Evolutionary conservation across 192 early-diverging fungal genomes (phyloP).

Genomic region (Gaertneriomyces semiglobifer): DNA sequence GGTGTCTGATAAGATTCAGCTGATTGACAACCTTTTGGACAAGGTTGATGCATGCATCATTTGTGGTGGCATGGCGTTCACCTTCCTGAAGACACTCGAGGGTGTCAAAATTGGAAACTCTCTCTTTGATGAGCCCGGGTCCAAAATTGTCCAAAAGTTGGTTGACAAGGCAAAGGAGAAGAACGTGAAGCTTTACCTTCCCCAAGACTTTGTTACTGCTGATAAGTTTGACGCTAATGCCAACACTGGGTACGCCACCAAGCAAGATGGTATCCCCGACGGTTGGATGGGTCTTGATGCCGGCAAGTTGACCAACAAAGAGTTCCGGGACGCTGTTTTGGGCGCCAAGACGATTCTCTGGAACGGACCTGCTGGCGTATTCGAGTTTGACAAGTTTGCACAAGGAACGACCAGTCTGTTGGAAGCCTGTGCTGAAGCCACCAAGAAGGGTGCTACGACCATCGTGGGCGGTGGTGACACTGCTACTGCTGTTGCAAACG

Average conservation of each 20-base stretch:
- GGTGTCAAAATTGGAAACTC: slow-evolving; percentile 89
- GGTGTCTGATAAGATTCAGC: slow-evolving; percentile 97
- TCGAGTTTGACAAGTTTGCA: slow-evolving; percentile 94
- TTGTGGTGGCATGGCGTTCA: slow-evolving; percentile 96
- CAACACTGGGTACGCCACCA: slow-evolving; percentile 77
- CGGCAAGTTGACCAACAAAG: slow-evolving; percentile 74
- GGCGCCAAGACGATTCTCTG: slow-evolving; percentile 91
- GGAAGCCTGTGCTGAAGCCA: slow-evolving; percentile 82
- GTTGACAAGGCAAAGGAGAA: slow-evolving; percentile 88
- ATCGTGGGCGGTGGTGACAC: slow-evolving; percentile 98
- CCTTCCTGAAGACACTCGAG: slow-evolving; percentile 90
- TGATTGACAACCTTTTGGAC: slow-evolving; percentile 96
- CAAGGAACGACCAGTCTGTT: slow-evolving; percentile 77
- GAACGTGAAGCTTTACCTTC: slow-evolving; percentile 85
- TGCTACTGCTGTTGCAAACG: slow-evolving; percentile 93
- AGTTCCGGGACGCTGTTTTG: slow-evolving; percentile 65
- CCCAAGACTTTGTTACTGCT: slow-evolving; percentile 84
- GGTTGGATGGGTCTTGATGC: slow-evolving; percentile 93
- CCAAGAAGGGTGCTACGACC: slow-evolving; percentile 71
- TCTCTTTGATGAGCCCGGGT: slow-evolving; percentile 83
- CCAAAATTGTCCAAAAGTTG: slow-evolving; percentile 75
- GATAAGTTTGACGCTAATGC: slow-evolving; percentile 85
- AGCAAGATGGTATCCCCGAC: slow-evolving; percentile 78
- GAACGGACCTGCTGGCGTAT: slow-evolving; percentile 96
- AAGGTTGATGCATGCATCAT: slow-evolving; percentile 71